These are phyloP conservation scores for Cryphonectria nitschkei DNA, from an alignment of 2,329 filamentous ascomycete species.

Conservation along the genomic window DNA sequence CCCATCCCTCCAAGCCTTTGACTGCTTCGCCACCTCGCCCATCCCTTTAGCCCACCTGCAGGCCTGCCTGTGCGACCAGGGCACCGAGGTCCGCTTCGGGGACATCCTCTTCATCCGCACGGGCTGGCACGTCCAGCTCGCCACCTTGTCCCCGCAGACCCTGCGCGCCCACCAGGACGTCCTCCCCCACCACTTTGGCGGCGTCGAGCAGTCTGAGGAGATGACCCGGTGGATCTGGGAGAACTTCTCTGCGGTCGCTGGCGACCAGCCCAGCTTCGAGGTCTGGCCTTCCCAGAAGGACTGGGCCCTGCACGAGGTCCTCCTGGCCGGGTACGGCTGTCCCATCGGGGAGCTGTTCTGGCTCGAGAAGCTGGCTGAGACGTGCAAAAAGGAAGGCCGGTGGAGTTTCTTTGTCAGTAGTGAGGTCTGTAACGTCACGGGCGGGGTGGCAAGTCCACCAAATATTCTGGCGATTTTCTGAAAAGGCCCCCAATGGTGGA, in stretches of 20 bases:
- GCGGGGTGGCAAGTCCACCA: slow-evolving; percentile 38
- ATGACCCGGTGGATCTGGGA: slow-evolving; percentile 48
- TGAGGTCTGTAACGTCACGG: slow-evolving; percentile 50
- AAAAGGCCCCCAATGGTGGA: neutral
- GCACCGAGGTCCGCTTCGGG: slow-evolving; percentile 53
- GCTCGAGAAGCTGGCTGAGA: slow-evolving; percentile 47
- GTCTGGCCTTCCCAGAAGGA: slow-evolving; percentile 38
- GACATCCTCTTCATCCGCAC: slow-evolving; percentile 56
- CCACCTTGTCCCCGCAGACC: slow-evolving; percentile 41
- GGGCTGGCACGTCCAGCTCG: slow-evolving; percentile 48
- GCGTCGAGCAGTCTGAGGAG: slow-evolving; percentile 50
- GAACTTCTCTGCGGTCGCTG: slow-evolving; percentile 47
- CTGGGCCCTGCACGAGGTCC: slow-evolving; percentile 47
- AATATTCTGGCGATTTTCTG: slow-evolving; percentile 29
- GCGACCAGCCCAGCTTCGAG: slow-evolving; percentile 49
- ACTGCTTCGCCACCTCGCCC: slow-evolving; percentile 41
- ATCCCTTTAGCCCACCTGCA: slow-evolving; percentile 41
- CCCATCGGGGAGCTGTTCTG: slow-evolving; percentile 56
- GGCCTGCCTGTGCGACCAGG: slow-evolving; percentile 48
- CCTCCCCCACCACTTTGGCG: slow-evolving; percentile 48
- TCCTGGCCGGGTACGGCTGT: slow-evolving; percentile 53
- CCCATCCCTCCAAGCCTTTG: slow-evolving; percentile 34
- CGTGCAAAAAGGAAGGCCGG: slow-evolving; percentile 42
- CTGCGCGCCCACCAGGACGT: slow-evolving; percentile 42
- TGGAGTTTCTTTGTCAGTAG: slow-evolving; percentile 53